Conservation (phyloP, 805 yeast species). For the Candida pini region DNA sequence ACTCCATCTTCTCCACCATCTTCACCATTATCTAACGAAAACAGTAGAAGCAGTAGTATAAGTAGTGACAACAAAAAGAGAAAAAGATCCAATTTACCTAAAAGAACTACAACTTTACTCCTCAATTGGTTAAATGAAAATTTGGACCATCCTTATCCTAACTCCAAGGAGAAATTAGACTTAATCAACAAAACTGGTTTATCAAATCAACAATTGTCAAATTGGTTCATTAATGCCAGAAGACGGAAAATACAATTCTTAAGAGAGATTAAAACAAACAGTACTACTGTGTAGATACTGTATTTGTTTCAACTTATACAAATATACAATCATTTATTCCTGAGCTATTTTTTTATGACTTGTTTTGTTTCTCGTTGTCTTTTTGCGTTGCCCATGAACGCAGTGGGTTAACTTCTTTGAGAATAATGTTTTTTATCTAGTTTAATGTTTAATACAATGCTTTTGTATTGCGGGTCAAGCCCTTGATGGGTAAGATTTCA, state of each 20-base stretch:
- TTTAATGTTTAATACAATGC: too few species aligned
- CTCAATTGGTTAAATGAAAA: conserved; percentile 52
- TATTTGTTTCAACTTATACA: too few species aligned
- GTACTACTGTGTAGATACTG: conserved; percentile 10
- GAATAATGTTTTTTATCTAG: too few species aligned
- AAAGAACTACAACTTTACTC: conserved; percentile 48
- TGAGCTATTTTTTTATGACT: too few species aligned
- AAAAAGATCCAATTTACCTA: conserved; percentile 51
- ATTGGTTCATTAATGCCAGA: conserved; percentile 62
- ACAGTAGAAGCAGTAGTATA: not conserved
- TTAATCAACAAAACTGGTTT: conserved; percentile 50
- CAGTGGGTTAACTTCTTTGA: too few species aligned
- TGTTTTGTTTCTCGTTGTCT: too few species aligned
- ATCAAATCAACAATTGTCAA: conserved; percentile 52
- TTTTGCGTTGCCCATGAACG: too few species aligned
- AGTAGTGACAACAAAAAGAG: conserved; percentile 15
- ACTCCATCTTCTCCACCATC: not conserved
- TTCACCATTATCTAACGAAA: not conserved
- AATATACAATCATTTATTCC: too few species aligned
- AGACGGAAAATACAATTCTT: conserved; percentile 49
- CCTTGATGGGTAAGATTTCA: too few species aligned
- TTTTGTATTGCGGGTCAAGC: too few species aligned
- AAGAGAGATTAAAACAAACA: conserved; percentile 32
- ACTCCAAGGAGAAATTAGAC: conserved; percentile 49
- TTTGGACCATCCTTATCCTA: conserved; percentile 56